Conservation (phyloP, 768 basidiomycete species). For the Pleurotus tuber-regium region DNA sequence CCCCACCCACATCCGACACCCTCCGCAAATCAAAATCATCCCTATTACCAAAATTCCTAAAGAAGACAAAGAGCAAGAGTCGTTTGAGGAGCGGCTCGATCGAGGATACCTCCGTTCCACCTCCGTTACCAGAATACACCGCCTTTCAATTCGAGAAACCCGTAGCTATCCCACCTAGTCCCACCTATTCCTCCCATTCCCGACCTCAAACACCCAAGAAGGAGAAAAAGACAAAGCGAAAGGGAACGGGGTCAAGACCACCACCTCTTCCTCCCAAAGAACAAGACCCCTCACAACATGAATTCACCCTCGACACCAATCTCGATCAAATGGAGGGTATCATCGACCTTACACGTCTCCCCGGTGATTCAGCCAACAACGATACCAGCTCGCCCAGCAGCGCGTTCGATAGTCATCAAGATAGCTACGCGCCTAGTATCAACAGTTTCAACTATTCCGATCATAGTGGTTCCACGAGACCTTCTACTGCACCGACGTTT, state of each 20-base stretch:
- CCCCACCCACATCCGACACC: conserved; percentile 24
- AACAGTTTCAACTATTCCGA: conserved; percentile 31
- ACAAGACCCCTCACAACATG: conserved; percentile 29
- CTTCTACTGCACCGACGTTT: conserved; percentile 32
- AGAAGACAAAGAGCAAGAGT: conserved; percentile 37
- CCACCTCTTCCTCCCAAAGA: conserved; percentile 30
- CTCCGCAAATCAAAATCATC: conserved; percentile 50
- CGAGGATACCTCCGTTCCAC: conserved; percentile 31
- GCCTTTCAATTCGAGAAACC: conserved; percentile 25
- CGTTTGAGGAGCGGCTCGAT: conserved; percentile 31
- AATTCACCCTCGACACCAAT: conserved; percentile 61
- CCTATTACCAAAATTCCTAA: conserved; percentile 39
- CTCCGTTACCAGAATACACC: conserved; percentile 23
- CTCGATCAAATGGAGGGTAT: conserved; percentile 82
- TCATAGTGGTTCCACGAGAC: conserved; percentile 20
- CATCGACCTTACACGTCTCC: conserved; percentile 45
- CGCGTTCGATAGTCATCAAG: conserved; percentile 29
- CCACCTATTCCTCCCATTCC: conserved; percentile 13
- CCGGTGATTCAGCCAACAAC: conserved; percentile 20
- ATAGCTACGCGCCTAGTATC: conserved; percentile 20
- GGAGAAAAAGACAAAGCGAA: conserved; percentile 27
- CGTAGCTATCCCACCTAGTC: conserved; percentile 11
- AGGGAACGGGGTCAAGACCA: conserved; percentile 31
- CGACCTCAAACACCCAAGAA: conserved; percentile 24
- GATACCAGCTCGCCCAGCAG: conserved; percentile 41